phyloP scores from a whole-genome alignment of 352 stramenopile genomes.

The Pythium sukuiense region DNA sequence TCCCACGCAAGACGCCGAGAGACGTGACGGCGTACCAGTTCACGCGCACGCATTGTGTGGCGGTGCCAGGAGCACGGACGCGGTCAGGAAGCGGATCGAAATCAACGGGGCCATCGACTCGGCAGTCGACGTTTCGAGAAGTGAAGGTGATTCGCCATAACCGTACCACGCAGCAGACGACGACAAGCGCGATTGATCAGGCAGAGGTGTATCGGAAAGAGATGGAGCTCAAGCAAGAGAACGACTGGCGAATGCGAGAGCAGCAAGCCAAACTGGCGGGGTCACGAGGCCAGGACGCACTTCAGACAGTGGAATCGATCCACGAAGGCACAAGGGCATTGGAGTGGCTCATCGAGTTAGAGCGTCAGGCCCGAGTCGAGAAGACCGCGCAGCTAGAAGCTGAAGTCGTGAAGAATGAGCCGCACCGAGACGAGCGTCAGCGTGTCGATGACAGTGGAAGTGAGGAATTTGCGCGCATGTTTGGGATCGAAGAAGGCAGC shows the following conservation, averaged over 20 bases:
- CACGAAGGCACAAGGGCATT: constrained; percentile 45
- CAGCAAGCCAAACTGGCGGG: constrained; percentile 36
- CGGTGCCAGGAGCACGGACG: neutral
- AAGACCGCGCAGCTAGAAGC: neutral
- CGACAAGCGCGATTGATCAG: constrained; percentile 37
- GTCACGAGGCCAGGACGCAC: constrained; percentile 38
- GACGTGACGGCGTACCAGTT: constrained; percentile 58
- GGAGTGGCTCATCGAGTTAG: constrained; percentile 53
- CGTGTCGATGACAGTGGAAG: constrained; percentile 26
- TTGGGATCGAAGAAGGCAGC: constrained; percentile 40
- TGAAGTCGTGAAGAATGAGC: neutral
- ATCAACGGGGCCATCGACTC: neutral
- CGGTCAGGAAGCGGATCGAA: neutral
- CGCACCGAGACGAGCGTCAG: neutral
- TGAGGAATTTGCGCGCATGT: constrained; percentile 43
- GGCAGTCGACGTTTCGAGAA: constrained; percentile 7
- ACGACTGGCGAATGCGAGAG: constrained; percentile 34
- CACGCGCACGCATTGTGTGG: constrained; percentile 50
- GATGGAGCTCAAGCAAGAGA: constrained; percentile 43
- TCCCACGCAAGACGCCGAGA: constrained; percentile 31
- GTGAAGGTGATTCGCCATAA: constrained; percentile 68
- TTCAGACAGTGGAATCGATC: constrained; percentile 33
- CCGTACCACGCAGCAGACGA: constrained; percentile 30
- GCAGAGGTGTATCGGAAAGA: constrained; percentile 41
- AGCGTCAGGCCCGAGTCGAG: constrained; percentile 40